phyloP scores from a whole-genome alignment of 2,329 filamentous ascomycete species.

The Ophiostoma perfectum region DNA sequence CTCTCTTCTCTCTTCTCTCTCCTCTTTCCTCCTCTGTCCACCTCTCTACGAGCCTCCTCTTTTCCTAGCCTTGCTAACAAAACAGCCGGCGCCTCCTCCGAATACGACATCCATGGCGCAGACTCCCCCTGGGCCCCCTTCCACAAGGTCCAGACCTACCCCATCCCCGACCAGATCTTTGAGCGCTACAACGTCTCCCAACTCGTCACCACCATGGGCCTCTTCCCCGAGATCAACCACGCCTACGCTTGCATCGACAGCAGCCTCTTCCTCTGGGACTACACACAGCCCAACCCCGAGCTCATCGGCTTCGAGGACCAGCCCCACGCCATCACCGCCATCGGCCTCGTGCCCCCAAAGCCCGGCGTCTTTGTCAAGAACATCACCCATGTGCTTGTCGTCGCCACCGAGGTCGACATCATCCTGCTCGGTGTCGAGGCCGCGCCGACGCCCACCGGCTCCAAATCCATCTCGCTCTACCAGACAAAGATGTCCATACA shows the following conservation, averaged over 20 bases:
- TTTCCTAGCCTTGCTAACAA: not conserved
- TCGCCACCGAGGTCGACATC: slow-evolving; percentile 81
- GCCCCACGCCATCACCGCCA: slow-evolving; percentile 79
- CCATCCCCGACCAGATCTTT: slow-evolving; percentile 86
- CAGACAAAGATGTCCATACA: slow-evolving; percentile 80
- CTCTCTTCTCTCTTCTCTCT: not conserved
- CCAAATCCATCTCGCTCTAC: slow-evolving; percentile 71
- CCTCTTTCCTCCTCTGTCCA: too few relatives aligned
- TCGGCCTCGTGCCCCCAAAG: slow-evolving; percentile 80
- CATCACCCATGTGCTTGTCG: slow-evolving; percentile 82
- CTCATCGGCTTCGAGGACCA: slow-evolving; percentile 90
- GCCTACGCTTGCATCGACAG: slow-evolving; percentile 97
- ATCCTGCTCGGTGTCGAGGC: slow-evolving; percentile 80
- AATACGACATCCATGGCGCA: slow-evolving; percentile 72
- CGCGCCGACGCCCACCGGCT: slow-evolving; percentile 60
- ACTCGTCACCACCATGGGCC: slow-evolving; percentile 85
- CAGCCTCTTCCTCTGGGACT: slow-evolving; percentile 95
- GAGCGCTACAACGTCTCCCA: slow-evolving; percentile 86
- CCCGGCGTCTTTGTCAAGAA: slow-evolving; percentile 78
- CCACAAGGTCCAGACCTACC: slow-evolving; percentile 77
- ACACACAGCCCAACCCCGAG: slow-evolving; percentile 85
- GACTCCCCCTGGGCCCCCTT: slow-evolving; percentile 79
- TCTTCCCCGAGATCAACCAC: slow-evolving; percentile 91
- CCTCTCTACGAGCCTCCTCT: too few relatives aligned
- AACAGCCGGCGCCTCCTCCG: slow-evolving; percentile 79